These are phyloP conservation scores for Dillenia turbinata DNA, from an alignment of 164 flowering plant genomes.

Conservation along the genomic window DNA sequence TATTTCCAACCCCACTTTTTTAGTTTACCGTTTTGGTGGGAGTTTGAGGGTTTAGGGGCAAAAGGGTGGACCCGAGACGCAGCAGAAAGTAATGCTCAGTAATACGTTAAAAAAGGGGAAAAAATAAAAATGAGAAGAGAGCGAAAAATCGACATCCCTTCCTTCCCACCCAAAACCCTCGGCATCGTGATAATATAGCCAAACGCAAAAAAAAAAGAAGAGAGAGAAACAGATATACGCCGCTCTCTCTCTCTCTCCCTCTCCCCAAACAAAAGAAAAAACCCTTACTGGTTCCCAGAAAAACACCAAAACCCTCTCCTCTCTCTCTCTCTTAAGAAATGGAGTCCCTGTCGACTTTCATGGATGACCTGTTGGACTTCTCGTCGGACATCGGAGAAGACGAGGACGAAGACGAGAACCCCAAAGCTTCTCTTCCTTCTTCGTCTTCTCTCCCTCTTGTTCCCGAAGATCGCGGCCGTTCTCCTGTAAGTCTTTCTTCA, in stretches of 20 bases:
- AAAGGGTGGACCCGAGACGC: too few relatives aligned
- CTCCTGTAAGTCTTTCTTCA: conserved; percentile 16
- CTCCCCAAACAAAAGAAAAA: not conserved
- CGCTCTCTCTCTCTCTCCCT: conserved; percentile 11
- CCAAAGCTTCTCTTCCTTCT: conserved; percentile 7
- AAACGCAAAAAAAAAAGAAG: conserved; percentile 4
- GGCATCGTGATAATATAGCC: conserved; percentile 14
- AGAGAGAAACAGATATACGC: not conserved
- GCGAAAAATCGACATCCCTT: conserved; percentile 25
- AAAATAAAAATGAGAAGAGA: not conserved
- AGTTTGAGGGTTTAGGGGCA: too few relatives aligned
- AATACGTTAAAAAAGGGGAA: conserved; percentile 8
- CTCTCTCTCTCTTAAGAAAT: conserved; percentile 7
- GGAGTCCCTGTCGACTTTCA: conserved; percentile 29
- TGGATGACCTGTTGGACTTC: conserved; percentile 45
- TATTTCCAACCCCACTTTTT: too few relatives aligned
- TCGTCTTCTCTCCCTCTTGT: not conserved
- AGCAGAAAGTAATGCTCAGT: not conserved
- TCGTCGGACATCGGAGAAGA: conserved; percentile 35
- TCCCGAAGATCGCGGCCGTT: conserved; percentile 1
- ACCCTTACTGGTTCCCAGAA: too few relatives aligned
- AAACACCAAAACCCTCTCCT: not conserved
- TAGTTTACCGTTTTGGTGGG: too few relatives aligned
- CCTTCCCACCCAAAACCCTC: conserved; percentile 23
- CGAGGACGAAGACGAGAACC: conserved; percentile 22